Percentiles rank a stretch among this genome's conserved stretches.
Conservation (phyloP, 768 basidiomycete species). For the Chlorophyllum brunneum region DNA sequence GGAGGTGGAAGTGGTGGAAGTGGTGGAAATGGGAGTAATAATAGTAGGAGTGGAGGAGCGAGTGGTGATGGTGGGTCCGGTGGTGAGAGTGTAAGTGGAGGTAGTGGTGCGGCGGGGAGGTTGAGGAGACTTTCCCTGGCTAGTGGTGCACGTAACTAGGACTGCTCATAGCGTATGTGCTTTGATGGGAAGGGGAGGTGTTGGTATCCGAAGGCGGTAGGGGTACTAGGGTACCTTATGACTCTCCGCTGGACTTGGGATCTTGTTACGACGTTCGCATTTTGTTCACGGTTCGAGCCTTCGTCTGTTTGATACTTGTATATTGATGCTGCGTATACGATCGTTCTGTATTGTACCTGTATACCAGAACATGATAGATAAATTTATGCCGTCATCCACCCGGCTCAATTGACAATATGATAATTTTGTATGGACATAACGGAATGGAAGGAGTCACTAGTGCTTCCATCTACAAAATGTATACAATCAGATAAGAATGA, state of each 20-base stretch:
- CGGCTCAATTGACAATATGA: too few relatives aligned
- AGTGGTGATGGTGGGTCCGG: neutral
- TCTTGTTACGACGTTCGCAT: too few relatives aligned
- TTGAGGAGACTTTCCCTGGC: conserved; percentile 9
- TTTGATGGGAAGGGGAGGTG: neutral
- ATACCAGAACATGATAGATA: too few relatives aligned
- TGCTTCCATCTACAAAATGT: conserved; percentile 17
- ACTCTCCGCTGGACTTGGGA: too few relatives aligned
- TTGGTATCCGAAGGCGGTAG: neutral
- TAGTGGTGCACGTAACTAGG: neutral
- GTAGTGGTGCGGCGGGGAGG: conserved; percentile 4
- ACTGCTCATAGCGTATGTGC: neutral
- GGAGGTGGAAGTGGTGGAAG: conserved; percentile 24
- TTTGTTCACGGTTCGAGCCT: too few relatives aligned
- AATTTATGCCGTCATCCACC: too few relatives aligned
- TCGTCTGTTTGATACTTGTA: too few relatives aligned
- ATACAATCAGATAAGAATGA: neutral
- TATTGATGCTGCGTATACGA: too few relatives aligned
- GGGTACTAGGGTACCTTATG: neutral
- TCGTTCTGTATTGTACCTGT: too few relatives aligned
- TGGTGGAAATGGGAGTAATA: neutral
- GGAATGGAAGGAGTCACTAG: too few relatives aligned
- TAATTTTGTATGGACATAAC: too few relatives aligned
- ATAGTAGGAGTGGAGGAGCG: too few relatives aligned
- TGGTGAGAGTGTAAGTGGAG: neutral